These are phyloP conservation scores for Salvia hispanica DNA, from an alignment of 257 asterid genomes.

Conservation along the genomic window DNA sequence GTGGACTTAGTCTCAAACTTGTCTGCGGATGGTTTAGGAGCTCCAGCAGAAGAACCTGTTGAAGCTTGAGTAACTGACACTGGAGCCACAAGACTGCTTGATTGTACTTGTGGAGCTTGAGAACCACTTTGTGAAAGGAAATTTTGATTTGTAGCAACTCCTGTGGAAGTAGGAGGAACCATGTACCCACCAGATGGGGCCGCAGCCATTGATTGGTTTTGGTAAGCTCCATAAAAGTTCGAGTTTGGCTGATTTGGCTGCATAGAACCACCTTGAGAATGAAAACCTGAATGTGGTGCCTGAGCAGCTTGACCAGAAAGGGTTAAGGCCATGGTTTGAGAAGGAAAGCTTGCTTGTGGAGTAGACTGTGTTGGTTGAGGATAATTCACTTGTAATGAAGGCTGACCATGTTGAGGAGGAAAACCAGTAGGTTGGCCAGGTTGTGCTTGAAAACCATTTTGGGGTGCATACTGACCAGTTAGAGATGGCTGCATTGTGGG, in stretches of 20 bases:
- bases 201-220: conserved; percentile 40
- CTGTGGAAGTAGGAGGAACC: conserved; percentile 53
- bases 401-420: conserved; percentile 59
- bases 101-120: conserved; percentile 48
- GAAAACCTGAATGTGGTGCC: conserved; percentile 50
- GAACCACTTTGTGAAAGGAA: conserved; percentile 45
- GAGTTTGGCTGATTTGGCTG: conserved; percentile 50
- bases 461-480: conserved; percentile 40
- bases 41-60: conserved; percentile 48
- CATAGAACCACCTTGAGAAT: conserved; percentile 48
- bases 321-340: conserved; percentile 44
- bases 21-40: conserved; percentile 59
- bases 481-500: conserved; percentile 39
- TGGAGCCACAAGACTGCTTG: conserved; percentile 38
- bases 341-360: conserved; percentile 38
- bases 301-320: conserved; percentile 49
- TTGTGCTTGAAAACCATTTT: conserved; percentile 44
- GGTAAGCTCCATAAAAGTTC: conserved; percentile 56
- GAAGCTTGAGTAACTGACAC: conserved; percentile 44
- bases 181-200: conserved; percentile 45
- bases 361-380: conserved; percentile 42
- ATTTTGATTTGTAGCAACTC: conserved; percentile 45
- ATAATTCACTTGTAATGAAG: conserved; percentile 44
- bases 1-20: conserved; percentile 95
- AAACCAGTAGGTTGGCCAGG: conserved; percentile 44